These are phyloP conservation scores for Marasmius sp. DNA, from an alignment of 1,284 basidiomycete genomes.

Conservation along the genomic window DNA sequence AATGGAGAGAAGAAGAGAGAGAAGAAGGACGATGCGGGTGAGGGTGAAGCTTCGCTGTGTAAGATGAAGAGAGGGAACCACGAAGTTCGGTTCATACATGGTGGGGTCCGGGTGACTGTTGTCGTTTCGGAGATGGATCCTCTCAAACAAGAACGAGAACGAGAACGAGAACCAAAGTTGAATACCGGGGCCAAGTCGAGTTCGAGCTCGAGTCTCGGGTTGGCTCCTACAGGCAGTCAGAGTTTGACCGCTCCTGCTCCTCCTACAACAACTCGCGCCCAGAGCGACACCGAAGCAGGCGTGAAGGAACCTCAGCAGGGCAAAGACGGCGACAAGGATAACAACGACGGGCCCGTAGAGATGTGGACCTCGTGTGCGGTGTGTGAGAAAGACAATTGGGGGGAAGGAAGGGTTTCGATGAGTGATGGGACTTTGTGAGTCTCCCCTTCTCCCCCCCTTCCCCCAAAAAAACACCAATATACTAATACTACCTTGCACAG, in stretches of 20 bases:
- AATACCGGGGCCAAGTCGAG: slow-evolving; percentile 22
- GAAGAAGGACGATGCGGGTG: not conserved
- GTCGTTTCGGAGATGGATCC: not conserved
- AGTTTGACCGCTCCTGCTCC: no score
- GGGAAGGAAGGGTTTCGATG: slow-evolving; percentile 40
- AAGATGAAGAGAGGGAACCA: slow-evolving; percentile 2
- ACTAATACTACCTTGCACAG: slow-evolving; percentile 25
- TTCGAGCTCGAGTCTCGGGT: no score
- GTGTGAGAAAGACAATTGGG: slow-evolving; percentile 37
- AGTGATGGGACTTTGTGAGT: slow-evolving; percentile 59
- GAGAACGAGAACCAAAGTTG: not conserved
- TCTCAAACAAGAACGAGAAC: not conserved
- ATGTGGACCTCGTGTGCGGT: slow-evolving; percentile 59
- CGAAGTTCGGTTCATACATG: slow-evolving; percentile 7
- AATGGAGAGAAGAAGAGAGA: not conserved
- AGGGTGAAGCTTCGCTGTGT: not conserved
- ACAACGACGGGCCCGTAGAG: slow-evolving; percentile 6
- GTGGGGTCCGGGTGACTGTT: not conserved
- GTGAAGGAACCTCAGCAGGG: no score
- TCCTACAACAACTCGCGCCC: no score
- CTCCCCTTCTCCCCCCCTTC: not conserved
- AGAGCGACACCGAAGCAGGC: no score
- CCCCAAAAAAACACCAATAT: not conserved
- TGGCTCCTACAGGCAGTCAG: no score
- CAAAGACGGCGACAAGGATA: no score